phyloP scores from a whole-genome alignment of 371 early-diverging fungal genomes.

The Lichtheimia ramosa region DNA sequence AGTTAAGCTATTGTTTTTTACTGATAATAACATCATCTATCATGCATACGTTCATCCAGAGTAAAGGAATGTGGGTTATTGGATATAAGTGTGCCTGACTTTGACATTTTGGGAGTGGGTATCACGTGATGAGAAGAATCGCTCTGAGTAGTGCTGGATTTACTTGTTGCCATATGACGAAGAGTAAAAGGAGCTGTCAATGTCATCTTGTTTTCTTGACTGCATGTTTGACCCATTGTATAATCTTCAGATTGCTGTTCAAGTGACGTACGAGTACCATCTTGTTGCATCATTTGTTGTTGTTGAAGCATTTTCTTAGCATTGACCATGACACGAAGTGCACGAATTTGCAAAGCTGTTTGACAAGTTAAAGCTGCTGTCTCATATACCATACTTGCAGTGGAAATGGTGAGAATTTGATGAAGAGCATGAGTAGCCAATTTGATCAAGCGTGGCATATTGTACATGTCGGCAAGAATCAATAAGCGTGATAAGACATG shows the following conservation, averaged over 20 bases:
- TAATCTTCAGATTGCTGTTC: neutral
- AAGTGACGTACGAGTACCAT: neutral
- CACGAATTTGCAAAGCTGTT: constrained; percentile 64
- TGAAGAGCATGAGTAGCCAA: constrained; percentile 70
- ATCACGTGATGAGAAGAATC: neutral
- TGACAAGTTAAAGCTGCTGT: constrained; percentile 60
- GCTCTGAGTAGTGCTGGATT: constrained; percentile 13
- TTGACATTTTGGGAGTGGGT: constrained; percentile 16
- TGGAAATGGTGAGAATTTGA: constrained; percentile 62
- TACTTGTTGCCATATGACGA: constrained; percentile 12
- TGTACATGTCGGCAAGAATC: constrained; percentile 63
- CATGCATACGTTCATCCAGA: no score
- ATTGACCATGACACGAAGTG: constrained; percentile 62
- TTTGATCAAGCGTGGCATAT: constrained; percentile 54
- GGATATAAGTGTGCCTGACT: constrained; percentile 14
- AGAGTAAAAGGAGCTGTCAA: constrained; percentile 2
- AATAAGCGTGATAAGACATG: constrained; percentile 67
- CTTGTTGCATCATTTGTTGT: constrained; percentile 50
- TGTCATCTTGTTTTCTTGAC: neutral
- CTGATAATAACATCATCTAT: no score
- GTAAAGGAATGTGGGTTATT: no score
- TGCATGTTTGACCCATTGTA: neutral
- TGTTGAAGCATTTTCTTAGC: constrained; percentile 63
- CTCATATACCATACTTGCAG: constrained; percentile 71
- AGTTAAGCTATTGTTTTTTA: no score